A percentile compares a stretch with the other conserved stretches of the same genome.
phyloP scores from a whole-genome alignment of 495 filamentous ascomycete species.

The Tuber microsphaerosporum region DNA sequence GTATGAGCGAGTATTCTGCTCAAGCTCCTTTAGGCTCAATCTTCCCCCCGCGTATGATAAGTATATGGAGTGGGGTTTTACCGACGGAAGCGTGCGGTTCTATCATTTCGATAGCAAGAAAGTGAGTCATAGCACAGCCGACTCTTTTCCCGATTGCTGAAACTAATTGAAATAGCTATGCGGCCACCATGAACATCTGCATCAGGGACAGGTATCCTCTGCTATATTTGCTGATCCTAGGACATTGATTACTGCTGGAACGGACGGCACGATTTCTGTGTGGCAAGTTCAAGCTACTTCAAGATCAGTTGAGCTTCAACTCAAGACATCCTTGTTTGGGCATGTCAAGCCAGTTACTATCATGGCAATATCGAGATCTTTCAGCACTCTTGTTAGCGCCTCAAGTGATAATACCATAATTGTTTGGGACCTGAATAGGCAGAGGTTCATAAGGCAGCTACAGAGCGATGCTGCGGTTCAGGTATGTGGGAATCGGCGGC shows the following conservation, averaged over 20 bases:
- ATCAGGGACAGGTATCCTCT: constrained; percentile 75
- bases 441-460: constrained; percentile 74
- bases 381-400: constrained; percentile 75
- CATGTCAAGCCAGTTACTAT: constrained; percentile 73
- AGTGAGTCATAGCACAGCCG: constrained; percentile 39
- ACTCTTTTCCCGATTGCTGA: neutral
- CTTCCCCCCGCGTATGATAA: constrained; percentile 82
- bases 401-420: constrained; percentile 73
- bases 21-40: constrained; percentile 74
- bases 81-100: constrained; percentile 86
- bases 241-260: constrained; percentile 81
- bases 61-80: constrained; percentile 93
- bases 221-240: constrained; percentile 79
- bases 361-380: constrained; percentile 77
- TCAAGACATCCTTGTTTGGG: constrained; percentile 76
- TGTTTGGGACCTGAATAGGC: constrained; percentile 88
- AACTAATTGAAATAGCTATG: constrained; percentile 45
- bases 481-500: constrained; percentile 41
- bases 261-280: constrained; percentile 81
- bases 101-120: constrained; percentile 71
- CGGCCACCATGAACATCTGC: constrained; percentile 86
- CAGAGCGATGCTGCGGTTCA: constrained; percentile 50
- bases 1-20: constrained; percentile 74
- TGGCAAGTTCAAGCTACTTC: constrained; percentile 60
- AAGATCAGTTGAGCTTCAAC: constrained; percentile 69